Evolutionary conservation across 2,329 filamentous ascomycete genomes (phyloP).

Genomic region (Botryotinia convoluta): DNA sequence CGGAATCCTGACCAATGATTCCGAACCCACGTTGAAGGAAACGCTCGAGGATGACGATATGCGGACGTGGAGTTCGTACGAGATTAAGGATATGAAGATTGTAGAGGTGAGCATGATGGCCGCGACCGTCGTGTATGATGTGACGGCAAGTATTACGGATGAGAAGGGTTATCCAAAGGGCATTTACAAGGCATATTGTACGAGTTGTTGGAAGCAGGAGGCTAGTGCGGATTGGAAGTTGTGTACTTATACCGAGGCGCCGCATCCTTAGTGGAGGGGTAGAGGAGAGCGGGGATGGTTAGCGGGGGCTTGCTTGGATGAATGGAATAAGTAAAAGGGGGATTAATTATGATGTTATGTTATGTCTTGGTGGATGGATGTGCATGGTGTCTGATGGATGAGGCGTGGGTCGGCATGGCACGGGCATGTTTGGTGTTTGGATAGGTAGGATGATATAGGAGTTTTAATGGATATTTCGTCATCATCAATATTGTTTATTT

Average conservation of each 20-base stretch:
- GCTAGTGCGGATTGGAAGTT: conserved; percentile 18
- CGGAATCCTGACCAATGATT: conserved; percentile 17
- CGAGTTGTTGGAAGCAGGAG: conserved; percentile 20
- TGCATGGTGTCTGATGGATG: conserved; percentile 3
- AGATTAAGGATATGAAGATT: conserved; percentile 19
- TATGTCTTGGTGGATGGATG: conserved; percentile 9
- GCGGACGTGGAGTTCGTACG: conserved; percentile 15
- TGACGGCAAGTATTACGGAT: conserved; percentile 9
- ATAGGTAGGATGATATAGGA: conserved; percentile 12
- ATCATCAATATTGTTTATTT: background rate
- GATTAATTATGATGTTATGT: conserved; percentile 4
- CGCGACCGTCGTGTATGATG: conserved; percentile 9
- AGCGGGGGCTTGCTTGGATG: background rate
- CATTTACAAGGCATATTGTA: conserved; percentile 13
- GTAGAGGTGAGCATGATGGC: conserved; percentile 20
- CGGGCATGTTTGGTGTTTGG: conserved; percentile 8
- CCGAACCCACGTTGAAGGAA: conserved; percentile 13
- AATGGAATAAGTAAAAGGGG: background rate
- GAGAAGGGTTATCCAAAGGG: conserved; percentile 8
- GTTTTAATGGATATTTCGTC: conserved; percentile 11
- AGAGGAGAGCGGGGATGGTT: background rate
- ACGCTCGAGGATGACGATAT: conserved; percentile 20
- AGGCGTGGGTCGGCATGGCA: conserved; percentile 9
- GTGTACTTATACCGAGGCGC: conserved; percentile 18
- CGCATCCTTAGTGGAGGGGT: conserved; percentile 9